Conservation (phyloP, 2,329 filamentous ascomycete species). For the Lasiodiplodia gonubiensis region DNA sequence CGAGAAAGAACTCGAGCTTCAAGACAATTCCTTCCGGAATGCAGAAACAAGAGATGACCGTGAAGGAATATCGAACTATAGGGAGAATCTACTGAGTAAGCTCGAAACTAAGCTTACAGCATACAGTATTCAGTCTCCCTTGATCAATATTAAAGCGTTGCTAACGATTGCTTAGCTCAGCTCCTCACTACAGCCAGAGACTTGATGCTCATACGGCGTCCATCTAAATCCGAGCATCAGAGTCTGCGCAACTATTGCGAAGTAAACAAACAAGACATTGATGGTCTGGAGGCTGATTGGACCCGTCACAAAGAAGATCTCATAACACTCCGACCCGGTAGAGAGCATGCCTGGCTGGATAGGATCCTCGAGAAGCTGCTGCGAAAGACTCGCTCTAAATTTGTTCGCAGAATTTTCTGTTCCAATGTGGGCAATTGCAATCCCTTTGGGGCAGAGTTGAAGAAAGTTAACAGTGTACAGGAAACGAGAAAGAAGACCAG, state of each 20-base stretch:
- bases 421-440: not conserved
- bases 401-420: not conserved
- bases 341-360: slow-evolving; percentile 51
- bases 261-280: not conserved
- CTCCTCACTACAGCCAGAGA: not conserved
- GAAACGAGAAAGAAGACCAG: slow-evolving; percentile 32
- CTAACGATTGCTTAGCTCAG: not conserved
- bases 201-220: not conserved
- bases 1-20: slow-evolving; percentile 29
- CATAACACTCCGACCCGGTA: slow-evolving; percentile 45
- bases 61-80: not conserved
- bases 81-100: not conserved
- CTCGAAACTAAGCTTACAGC: not conserved
- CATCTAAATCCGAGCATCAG: not conserved
- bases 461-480: not conserved
- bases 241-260: not conserved
- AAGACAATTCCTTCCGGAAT: not conserved
- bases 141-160: fast-evolving
- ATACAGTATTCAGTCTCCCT: not conserved
- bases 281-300: slow-evolving; percentile 37
- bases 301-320: slow-evolving; percentile 49
- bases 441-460: no score
- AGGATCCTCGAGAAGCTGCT: slow-evolving; percentile 38
- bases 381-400: not conserved
- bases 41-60: not conserved